These are phyloP conservation scores for Kodamaea sagamina DNA, from an alignment of 805 yeast genomes.

Conservation along the genomic window DNA sequence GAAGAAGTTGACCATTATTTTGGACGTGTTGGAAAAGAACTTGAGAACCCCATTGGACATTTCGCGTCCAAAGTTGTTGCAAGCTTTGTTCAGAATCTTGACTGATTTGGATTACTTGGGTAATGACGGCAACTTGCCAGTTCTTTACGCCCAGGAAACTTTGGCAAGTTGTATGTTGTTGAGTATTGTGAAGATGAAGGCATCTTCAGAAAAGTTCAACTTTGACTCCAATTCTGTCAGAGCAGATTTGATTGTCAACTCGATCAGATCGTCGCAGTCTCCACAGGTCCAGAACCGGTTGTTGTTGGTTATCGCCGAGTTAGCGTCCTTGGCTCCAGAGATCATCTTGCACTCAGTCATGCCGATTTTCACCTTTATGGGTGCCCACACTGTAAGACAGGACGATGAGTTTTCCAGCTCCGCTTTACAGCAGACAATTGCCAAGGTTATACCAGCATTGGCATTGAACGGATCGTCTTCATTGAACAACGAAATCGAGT, in stretches of 20 bases:
- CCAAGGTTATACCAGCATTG: slow-evolving; percentile 88
- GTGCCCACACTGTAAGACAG: slow-evolving; percentile 94
- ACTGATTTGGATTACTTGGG: slow-evolving; percentile 83
- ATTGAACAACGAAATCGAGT: slow-evolving; percentile 68
- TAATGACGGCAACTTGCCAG: slow-evolving; percentile 88
- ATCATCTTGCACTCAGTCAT: slow-evolving; percentile 90
- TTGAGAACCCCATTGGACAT: slow-evolving; percentile 34
- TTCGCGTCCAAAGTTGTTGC: slow-evolving; percentile 48
- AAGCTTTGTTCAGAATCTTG: slow-evolving; percentile 58
- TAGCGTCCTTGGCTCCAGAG: slow-evolving; percentile 89
- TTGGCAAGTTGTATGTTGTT: slow-evolving; percentile 82
- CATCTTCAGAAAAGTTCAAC: slow-evolving; percentile 25
- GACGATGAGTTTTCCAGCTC: slow-evolving; percentile 94
- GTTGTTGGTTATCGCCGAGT: slow-evolving; percentile 78
- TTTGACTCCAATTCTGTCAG: slow-evolving; percentile 69
- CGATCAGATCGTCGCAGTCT: slow-evolving; percentile 83
- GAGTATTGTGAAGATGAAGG: slow-evolving; percentile 58
- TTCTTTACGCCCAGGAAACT: slow-evolving; percentile 86
- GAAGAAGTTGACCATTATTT: slow-evolving; percentile 70
- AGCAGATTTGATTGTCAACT: slow-evolving; percentile 87
- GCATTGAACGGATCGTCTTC: slow-evolving; percentile 42
- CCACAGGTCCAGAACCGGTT: slow-evolving; percentile 95
- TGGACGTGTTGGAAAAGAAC: slow-evolving; percentile 72
- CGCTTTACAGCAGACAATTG: slow-evolving; percentile 88
- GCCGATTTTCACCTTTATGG: slow-evolving; percentile 99